Base-by-base conservation (phyloP, 140 eudicot species). In the Ambrosia hybrid region DNA sequence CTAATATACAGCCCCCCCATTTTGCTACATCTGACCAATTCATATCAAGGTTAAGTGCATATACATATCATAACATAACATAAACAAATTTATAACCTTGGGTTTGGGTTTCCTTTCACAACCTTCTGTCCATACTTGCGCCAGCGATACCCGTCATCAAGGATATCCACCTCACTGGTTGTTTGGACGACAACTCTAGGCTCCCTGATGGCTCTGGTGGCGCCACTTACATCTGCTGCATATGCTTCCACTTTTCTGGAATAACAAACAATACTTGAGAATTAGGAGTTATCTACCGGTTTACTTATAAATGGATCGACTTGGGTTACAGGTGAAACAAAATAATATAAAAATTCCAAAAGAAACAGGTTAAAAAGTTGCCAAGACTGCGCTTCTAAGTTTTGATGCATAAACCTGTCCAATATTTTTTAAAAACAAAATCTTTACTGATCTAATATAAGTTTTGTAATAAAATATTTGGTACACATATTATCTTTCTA, bases 181-280 rank as follows among this genome's bases (percentile, higher is more conserved):
- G 97, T 91, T 69, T 91, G 97, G 26, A 91, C 97, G 5, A 91
- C 97, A 34, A 91, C 96, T 81, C 97, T 86, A 1, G 97, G 97
- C 83, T 91, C 96, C 80, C 96, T 84, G 71, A 91, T 88, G 45
- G 97, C 85, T 84, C 97, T 83, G 39, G 88, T 85, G 66, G 88
- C 90, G 75, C 96, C 93, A 82, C 90, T 84, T 79, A 85, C 80
- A 51, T 88, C 97, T 3, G 92, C 73, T 30, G 96, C 92, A 76
- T 88, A 86, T 5, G 86, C 83, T 79, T 91, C 97, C 41, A 91
- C 73, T 81, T 85, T 91, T 79, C 97, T 91, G 33, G 9, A 78
- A 70, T 57, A 51, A 49, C 34, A 60, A 63, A 21, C 30, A 30
- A 57, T 5, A 67, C 39, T 68, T 15, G 4, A 34, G 10, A 5